Conservation (phyloP, 257 asterid genomes). For the Salvia miltiorrhiza region DNA sequence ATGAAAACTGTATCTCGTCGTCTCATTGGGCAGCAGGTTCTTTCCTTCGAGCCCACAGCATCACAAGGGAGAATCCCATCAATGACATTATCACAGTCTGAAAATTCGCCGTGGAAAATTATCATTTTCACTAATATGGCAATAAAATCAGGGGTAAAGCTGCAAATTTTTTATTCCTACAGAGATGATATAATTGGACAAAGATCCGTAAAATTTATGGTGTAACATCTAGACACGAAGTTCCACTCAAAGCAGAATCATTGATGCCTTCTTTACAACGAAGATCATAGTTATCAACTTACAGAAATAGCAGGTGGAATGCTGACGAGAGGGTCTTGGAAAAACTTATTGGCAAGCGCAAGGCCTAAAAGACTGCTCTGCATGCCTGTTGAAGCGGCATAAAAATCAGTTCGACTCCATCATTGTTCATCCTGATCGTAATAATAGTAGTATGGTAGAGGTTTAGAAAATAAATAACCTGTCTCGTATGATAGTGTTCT, state of each 20-base stretch:
- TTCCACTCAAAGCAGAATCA: not conserved
- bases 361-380: constrained; percentile 98
- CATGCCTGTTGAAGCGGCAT: constrained; percentile 58
- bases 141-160: not conserved
- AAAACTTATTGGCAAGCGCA: constrained; percentile 87
- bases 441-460: not conserved
- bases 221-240: not conserved
- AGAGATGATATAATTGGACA: not conserved
- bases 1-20: not conserved
- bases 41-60: constrained; percentile 70
- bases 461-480: constrained; percentile 35
- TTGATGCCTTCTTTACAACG: not conserved
- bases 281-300: constrained; percentile 26
- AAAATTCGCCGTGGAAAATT: constrained; percentile 5
- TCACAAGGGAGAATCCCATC: constrained; percentile 94
- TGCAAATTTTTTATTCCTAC: not conserved
- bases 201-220: not conserved
- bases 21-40: constrained; percentile 26
- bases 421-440: not conserved
- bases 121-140: not conserved
- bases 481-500: constrained; percentile 95
- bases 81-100: constrained; percentile 92
- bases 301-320: constrained; percentile 97
- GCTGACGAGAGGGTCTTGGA: constrained; percentile 87
- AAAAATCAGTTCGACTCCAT: constrained; percentile 17